Conservation (phyloP, 2,329 filamentous ascomycete species). For the Claviceps purpurea region DNA sequence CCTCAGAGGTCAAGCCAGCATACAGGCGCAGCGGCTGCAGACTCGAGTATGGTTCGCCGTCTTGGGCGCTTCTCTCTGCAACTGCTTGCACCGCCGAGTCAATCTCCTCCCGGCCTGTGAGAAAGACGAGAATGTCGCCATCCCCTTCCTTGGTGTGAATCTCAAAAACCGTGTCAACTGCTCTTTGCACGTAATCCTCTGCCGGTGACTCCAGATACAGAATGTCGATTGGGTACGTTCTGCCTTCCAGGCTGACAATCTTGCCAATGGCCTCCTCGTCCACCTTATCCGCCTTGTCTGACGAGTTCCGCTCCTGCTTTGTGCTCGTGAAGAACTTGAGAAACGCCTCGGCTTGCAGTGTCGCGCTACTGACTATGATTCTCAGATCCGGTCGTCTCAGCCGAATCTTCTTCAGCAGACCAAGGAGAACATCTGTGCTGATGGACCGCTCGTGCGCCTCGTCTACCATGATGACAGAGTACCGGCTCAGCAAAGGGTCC, state of each 20-base stretch:
- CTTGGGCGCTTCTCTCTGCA: constrained; percentile 52
- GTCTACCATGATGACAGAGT: constrained; percentile 95
- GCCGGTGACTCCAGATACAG: constrained; percentile 66
- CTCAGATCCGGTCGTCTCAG: constrained; percentile 68
- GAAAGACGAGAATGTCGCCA: constrained; percentile 81
- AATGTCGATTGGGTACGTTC: constrained; percentile 78
- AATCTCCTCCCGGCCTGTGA: constrained; percentile 90
- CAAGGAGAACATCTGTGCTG: constrained; percentile 81
- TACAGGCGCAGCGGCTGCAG: constrained; percentile 57
- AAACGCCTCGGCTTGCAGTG: constrained; percentile 79
- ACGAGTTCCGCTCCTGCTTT: constrained; percentile 21
- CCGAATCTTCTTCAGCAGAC: constrained; percentile 79
- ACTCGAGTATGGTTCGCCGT: constrained; percentile 25
- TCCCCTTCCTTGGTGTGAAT: constrained; percentile 71
- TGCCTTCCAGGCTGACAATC: constrained; percentile 77
- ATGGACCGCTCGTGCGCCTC: constrained; percentile 91
- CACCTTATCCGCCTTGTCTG: constrained; percentile 12
- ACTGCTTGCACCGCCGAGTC: constrained; percentile 69
- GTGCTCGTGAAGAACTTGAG: constrained; percentile 55
- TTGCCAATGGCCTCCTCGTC: constrained; percentile 15
- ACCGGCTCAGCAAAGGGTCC: constrained; percentile 78
- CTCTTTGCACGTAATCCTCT: constrained; percentile 76
- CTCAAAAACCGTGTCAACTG: constrained; percentile 71
- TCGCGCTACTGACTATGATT: constrained; percentile 87
- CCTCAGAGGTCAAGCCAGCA: constrained; percentile 75